phyloP scores from a whole-genome alignment of 768 basidiomycete species.

The Auricularia auricula-judae region DNA sequence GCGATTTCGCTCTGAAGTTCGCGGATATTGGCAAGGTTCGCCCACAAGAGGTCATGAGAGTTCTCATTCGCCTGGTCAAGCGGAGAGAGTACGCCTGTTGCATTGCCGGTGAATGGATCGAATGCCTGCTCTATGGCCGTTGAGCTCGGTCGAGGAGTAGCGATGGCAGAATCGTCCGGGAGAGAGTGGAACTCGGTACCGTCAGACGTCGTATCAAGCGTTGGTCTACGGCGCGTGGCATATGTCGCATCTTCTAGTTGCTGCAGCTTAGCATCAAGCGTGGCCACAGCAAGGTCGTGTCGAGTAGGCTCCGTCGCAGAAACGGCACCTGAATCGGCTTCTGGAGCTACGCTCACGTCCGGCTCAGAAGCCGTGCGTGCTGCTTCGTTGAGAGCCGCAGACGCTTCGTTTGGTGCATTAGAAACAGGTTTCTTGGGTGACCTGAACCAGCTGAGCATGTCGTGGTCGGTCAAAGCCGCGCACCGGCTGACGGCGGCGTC shows the following conservation, averaged over 20 bases:
- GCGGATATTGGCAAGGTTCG: constrained; percentile 55
- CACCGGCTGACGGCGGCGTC: background rate
- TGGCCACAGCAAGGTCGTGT: background rate
- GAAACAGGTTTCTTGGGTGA: background rate
- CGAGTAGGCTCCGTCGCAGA: background rate
- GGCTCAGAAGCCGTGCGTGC: background rate
- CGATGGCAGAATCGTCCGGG: background rate
- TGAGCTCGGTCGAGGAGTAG: background rate
- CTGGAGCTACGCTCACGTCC: background rate
- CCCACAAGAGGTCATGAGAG: constrained; percentile 48
- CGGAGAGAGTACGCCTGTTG: background rate
- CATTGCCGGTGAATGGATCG: background rate
- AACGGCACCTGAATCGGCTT: background rate
- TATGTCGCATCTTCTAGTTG: background rate
- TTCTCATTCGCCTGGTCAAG: constrained; percentile 6
- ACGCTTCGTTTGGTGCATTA: background rate
- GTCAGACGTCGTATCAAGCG: background rate
- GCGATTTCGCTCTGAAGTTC: constrained; percentile 65
- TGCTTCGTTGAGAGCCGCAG: background rate
- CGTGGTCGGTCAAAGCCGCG: background rate
- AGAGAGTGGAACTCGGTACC: background rate
- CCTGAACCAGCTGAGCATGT: background rate
- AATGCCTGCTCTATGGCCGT: background rate
- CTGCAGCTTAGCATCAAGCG: background rate
- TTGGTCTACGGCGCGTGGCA: background rate